Conservation (phyloP, 192 early-diverging fungal genomes). For the Linnemannia elongata region DNA sequence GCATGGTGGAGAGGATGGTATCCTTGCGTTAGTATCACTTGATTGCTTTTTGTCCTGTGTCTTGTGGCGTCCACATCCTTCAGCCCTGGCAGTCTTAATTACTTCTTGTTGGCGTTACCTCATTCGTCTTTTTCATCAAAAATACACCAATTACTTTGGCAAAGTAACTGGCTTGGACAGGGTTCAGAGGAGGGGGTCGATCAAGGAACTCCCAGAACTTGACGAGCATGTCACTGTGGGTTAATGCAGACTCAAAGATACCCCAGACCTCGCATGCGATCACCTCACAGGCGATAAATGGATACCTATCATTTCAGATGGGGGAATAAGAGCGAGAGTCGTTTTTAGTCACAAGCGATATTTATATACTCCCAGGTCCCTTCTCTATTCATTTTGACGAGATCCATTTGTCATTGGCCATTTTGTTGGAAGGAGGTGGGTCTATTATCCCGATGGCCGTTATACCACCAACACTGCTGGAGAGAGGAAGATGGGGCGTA, state of each 20-base stretch:
- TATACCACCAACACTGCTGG: background rate
- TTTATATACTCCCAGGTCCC: background rate
- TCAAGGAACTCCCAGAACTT: slow-evolving; percentile 91
- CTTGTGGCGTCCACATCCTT: background rate
- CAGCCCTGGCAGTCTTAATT: background rate
- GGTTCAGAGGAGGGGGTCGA: slow-evolving; percentile 78
- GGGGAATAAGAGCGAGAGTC: background rate
- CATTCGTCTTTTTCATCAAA: slow-evolving; percentile 89
- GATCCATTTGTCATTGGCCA: background rate
- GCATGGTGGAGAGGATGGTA: background rate
- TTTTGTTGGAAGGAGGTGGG: background rate
- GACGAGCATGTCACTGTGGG: slow-evolving; percentile 80
- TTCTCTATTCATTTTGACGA: background rate
- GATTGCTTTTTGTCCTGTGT: background rate
- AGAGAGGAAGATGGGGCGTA: background rate
- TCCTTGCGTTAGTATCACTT: background rate
- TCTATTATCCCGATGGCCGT: background rate
- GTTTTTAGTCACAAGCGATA: background rate
- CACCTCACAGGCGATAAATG: slow-evolving; percentile 86
- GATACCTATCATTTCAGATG: slow-evolving; percentile 69
- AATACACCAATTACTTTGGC: slow-evolving; percentile 91
- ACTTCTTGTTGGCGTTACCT: slow-evolving; percentile 60
- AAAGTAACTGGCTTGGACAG: slow-evolving; percentile 91
- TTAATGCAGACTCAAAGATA: slow-evolving; percentile 82
- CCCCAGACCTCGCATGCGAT: slow-evolving; percentile 82